phyloP scores from a whole-genome alignment of 2,329 filamentous ascomycete genomes.

The Periconia digitata region DNA sequence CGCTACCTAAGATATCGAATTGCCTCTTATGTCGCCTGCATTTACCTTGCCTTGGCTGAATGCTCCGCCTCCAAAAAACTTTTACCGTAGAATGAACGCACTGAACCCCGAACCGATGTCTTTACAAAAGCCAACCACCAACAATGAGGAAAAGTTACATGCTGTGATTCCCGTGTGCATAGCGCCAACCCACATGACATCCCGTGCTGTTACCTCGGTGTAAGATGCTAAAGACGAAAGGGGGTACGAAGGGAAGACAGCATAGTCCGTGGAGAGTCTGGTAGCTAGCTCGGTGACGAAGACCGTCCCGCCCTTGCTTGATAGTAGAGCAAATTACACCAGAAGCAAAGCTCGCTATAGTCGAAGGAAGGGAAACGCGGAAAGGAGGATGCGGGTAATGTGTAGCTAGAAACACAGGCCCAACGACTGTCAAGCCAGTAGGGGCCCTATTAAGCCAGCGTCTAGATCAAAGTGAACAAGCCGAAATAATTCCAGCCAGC shows the following conservation, averaged over 20 bases:
- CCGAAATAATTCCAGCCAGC: slow-evolving; percentile 23
- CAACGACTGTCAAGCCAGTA: slow-evolving; percentile 19
- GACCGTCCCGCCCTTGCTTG: slow-evolving; percentile 1
- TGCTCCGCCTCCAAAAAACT: not conserved
- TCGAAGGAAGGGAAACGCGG: not conserved
- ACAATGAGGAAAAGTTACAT: slow-evolving; percentile 1
- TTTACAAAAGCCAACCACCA: not conserved
- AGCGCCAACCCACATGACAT: slow-evolving; percentile 12
- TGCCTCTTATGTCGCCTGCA: not conserved
- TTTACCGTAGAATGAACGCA: not conserved
- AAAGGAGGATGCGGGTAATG: slow-evolving; percentile 13
- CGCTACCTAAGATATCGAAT: not conserved
- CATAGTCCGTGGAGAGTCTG: slow-evolving; percentile 6
- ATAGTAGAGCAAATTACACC: not conserved
- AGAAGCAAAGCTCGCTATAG: not conserved
- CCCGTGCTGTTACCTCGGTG: slow-evolving; percentile 1
- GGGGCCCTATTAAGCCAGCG: slow-evolving; percentile 30
- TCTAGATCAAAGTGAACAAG: slow-evolving; percentile 33
- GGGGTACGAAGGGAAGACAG: not conserved
- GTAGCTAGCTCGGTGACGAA: slow-evolving; percentile 25
- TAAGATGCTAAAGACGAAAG: slow-evolving; percentile 1
- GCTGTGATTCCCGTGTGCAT: slow-evolving; percentile 3
- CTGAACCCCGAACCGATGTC: not conserved
- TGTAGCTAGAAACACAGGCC: slow-evolving; percentile 6
- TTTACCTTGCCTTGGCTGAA: not conserved